Conservation (phyloP, 139 green algal species). For the Tetraselmis chui region DNA sequence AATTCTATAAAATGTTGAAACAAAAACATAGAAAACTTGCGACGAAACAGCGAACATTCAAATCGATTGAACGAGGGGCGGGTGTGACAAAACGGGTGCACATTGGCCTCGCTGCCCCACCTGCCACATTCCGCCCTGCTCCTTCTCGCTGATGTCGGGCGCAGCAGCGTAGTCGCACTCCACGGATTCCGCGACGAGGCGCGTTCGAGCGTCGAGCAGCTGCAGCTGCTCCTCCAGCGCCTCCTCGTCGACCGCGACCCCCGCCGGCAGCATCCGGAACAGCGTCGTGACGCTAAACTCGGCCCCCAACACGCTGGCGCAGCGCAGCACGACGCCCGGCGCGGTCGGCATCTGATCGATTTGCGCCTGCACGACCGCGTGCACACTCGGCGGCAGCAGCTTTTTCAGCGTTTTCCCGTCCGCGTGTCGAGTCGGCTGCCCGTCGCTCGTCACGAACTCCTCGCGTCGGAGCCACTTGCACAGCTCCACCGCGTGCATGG, state of each 20-base stretch:
- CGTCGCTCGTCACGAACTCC: neutral
- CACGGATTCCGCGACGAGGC: neutral
- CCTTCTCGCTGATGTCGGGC: neutral
- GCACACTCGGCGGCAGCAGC: neutral
- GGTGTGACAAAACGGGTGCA: too few species aligned
- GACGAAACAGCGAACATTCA: neutral
- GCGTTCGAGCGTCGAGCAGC: neutral
- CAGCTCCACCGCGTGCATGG: neutral
- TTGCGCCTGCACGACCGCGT: neutral
- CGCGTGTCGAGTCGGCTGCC: neutral
- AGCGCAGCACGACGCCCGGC: neutral
- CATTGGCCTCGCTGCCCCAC: too few species aligned
- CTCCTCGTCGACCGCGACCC: neutral
- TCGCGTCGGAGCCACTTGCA: neutral
- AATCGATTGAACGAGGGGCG: neutral
- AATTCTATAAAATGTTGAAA: too few species aligned
- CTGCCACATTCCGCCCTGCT: neutral
- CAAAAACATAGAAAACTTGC: neutral
- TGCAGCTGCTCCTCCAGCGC: neutral
- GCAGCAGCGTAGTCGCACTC: too few species aligned
- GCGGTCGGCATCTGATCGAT: neutral
- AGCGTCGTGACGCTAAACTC: neutral
- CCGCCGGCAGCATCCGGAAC: neutral
- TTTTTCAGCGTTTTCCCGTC: neutral
- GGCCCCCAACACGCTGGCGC: neutral